Base-by-base conservation (phyloP, 2,329 filamentous ascomycete genomes). In the Penicillium sp. region DNA sequence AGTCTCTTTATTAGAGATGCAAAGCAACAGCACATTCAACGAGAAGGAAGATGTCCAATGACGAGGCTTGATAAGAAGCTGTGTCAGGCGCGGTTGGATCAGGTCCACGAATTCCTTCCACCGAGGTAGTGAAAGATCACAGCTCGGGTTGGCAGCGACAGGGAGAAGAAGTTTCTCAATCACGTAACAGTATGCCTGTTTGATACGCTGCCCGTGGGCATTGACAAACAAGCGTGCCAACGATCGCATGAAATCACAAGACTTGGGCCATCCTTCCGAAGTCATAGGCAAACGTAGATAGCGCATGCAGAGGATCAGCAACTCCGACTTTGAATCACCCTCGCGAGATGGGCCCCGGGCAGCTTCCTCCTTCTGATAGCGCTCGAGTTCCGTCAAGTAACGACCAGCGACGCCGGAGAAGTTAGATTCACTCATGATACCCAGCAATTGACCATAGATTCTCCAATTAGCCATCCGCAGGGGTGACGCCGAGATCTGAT, bases 391-490 rank as follows among this genome's bases (percentile, higher is more conserved):
- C 31, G 83, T 79, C 45, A 96, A 81, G 70, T 96, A 99, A 48
- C 91, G 87, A 54, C 87, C 85, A 4, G 91, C 87, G 45, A 99
- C 93, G 55, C 88, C 90, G 17, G 86, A 79, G 73, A 99, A 97
- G 70, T 96, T 93, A 63, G 94, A 88, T 44, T 90, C 89, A 75
- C 94, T 97, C 90, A 99, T 96, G 39, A 93, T 89, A n/a, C 96
- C 94, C 1, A 99, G 83, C 4, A 99, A 80, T 68, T 96, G 90
- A 21, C 91, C 89, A 72, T 97, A 97, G 3, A 99, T 86, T 58
- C 91, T 90, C 93, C 93, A 99, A 68, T 99, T 99, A 15, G 94
- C 90, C 75, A 94, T 86, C 64, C 92, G 91, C 25, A 97, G 80
- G 0, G 90, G 87, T 0, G 92, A 96, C 3, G 72, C 72, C 12